These are phyloP conservation scores for Russula ochroleuca DNA, from an alignment of 768 basidiomycete species.

Conservation along the genomic window DNA sequence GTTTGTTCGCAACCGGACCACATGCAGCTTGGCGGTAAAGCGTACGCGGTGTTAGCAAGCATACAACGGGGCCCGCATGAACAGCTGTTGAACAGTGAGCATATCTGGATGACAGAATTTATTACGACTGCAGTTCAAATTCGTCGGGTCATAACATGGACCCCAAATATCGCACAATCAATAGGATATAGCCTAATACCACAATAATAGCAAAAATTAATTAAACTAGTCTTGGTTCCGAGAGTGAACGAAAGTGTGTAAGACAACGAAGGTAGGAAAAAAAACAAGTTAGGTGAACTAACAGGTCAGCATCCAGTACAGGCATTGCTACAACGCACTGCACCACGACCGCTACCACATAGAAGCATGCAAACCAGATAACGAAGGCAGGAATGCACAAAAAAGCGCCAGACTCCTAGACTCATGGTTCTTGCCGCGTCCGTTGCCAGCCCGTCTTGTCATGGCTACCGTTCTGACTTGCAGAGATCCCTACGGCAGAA, in stretches of 20 bases:
- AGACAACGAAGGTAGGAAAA: not conserved
- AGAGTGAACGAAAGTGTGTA: slow-evolving; percentile 11
- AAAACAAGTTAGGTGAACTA: not conserved
- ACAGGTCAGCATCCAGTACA: not conserved
- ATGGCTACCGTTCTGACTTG: slow-evolving; percentile 5
- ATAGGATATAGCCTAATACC: slow-evolving; percentile 13
- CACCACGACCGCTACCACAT: not conserved
- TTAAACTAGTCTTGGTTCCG: slow-evolving; percentile 15
- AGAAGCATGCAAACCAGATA: slow-evolving; percentile 2
- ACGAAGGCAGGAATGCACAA: not conserved
- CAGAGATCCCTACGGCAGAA: slow-evolving; percentile 7
- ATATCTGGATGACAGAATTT: not conserved
- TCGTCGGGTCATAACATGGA: not conserved
- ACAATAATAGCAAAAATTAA: slow-evolving; percentile 9
- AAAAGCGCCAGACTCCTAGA: not conserved
- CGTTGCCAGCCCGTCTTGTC: slow-evolving; percentile 13
- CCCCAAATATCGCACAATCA: slow-evolving; percentile 22
- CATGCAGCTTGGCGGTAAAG: too few relatives aligned
- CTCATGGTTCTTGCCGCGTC: not conserved
- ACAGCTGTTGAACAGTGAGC: too few relatives aligned
- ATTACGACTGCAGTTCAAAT: slow-evolving; percentile 15
- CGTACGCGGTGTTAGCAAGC: too few relatives aligned
- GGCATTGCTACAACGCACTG: not conserved
- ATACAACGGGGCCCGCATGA: too few relatives aligned
- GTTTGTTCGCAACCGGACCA: too few relatives aligned